These are phyloP conservation scores for Gentiana macrophylla DNA, from an alignment of 257 asterid genomes.

Conservation along the genomic window DNA sequence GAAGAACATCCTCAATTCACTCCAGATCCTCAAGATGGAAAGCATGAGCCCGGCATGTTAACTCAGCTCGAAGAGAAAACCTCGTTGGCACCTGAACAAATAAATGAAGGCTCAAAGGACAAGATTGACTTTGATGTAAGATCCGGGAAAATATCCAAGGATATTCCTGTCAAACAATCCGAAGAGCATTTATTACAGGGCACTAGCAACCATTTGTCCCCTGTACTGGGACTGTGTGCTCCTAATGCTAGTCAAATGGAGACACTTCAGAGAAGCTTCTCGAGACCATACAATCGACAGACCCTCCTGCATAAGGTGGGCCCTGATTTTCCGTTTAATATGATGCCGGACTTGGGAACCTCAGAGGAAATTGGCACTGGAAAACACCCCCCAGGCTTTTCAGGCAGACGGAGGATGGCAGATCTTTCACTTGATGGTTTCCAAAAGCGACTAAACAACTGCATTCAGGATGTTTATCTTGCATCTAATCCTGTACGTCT, in stretches of 20 bases:
- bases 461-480: constrained; percentile 25
- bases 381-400: constrained; percentile 6
- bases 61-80: constrained; percentile 38
- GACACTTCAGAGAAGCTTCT: constrained; percentile 20
- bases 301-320: constrained; percentile 17
- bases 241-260: constrained; percentile 35
- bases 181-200: constrained; percentile 21
- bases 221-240: constrained; percentile 36
- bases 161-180: constrained; percentile 24
- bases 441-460: constrained; percentile 26
- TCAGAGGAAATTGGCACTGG: constrained; percentile 15
- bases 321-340: constrained; percentile 19
- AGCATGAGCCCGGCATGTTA: constrained; percentile 21
- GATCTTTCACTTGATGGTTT: constrained; percentile 17
- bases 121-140: constrained; percentile 27
- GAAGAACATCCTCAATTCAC: constrained; percentile 32
- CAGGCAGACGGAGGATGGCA: constrained; percentile 14
- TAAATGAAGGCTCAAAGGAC: constrained; percentile 23
- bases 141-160: constrained; percentile 33
- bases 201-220: constrained; percentile 13
- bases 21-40: constrained; percentile 27
- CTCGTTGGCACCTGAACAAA: constrained; percentile 17
- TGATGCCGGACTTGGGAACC: constrained; percentile 17
- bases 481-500: constrained; percentile 45
- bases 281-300: constrained; percentile 17